These are phyloP conservation scores for Hericium rajendrae DNA, from an alignment of 768 basidiomycete species.

Conservation along the genomic window DNA sequence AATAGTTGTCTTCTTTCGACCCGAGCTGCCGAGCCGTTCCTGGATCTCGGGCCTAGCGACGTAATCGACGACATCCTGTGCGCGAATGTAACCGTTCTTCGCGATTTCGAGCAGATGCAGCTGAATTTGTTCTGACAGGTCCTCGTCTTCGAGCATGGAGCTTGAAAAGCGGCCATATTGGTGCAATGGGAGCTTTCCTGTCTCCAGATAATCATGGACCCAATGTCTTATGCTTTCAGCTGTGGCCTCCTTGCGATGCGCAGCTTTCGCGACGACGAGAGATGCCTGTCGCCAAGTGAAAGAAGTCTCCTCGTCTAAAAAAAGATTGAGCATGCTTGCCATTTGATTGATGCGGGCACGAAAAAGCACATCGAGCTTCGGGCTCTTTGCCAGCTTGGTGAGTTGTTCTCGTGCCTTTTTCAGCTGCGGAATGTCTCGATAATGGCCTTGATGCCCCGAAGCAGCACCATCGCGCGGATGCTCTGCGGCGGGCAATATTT, in stretches of 20 bases:
- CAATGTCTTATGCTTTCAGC: slow-evolving; percentile 23
- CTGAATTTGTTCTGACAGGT: slow-evolving; percentile 20
- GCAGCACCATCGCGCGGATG: too few species aligned
- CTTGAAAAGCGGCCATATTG: slow-evolving; percentile 8
- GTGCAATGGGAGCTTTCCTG: slow-evolving; percentile 20
- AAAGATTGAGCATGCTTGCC: slow-evolving; percentile 26
- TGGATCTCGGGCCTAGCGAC: slow-evolving; percentile 4
- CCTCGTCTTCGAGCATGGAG: slow-evolving; percentile 18
- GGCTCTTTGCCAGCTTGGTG: slow-evolving; percentile 14
- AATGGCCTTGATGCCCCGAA: too few species aligned
- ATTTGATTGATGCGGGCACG: slow-evolving; percentile 21
- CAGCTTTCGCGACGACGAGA: slow-evolving; percentile 20
- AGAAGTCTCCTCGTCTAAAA: slow-evolving; percentile 21
- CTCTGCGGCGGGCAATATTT: too few species aligned
- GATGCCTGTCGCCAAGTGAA: slow-evolving; percentile 28
- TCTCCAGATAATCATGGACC: slow-evolving; percentile 20
- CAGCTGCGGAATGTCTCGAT: neutral
- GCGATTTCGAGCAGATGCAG: slow-evolving; percentile 16
- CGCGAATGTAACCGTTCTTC: slow-evolving; percentile 13
- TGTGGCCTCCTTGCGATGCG: slow-evolving; percentile 18
- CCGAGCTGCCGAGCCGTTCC: slow-evolving; percentile 25
- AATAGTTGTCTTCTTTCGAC: slow-evolving; percentile 20
- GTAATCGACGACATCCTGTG: slow-evolving; percentile 9
- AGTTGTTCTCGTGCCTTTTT: neutral
- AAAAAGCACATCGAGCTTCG: slow-evolving; percentile 24